These are phyloP conservation scores for Hemisphaericaspora lyxosophila DNA, from an alignment of 1,139 yeast genomes.

Conservation along the genomic window DNA sequence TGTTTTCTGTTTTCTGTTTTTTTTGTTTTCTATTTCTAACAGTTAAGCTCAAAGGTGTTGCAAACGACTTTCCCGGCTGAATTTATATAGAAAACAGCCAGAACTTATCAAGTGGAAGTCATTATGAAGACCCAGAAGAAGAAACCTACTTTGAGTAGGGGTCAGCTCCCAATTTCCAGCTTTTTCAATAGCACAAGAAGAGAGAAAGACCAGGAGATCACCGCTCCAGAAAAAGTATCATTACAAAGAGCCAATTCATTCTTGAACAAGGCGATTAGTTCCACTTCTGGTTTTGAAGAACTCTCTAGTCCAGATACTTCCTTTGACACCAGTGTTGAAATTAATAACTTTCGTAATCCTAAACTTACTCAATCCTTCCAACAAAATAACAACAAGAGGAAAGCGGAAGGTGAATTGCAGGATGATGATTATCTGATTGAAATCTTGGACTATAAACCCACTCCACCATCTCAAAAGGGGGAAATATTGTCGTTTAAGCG, in stretches of 20 bases:
- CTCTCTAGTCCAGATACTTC: constrained; percentile 29
- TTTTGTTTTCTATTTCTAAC: no score
- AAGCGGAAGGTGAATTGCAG: constrained; percentile 2
- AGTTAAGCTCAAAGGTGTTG: no score
- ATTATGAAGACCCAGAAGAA: no score
- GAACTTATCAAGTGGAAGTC: no score
- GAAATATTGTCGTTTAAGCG: constrained; percentile 8
- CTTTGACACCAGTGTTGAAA: constrained; percentile 28
- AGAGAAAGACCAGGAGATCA: no score
- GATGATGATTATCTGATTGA: not conserved
- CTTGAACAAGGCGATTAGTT: constrained; percentile 17
- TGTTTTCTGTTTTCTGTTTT: no score
- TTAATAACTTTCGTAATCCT: constrained; percentile 28
- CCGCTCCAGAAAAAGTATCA: constrained; percentile 2
- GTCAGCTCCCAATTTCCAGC: constrained; percentile 4
- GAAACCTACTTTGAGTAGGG: constrained; percentile 1
- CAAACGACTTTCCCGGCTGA: no score
- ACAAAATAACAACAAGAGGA: not conserved
- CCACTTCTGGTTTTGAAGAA: constrained; percentile 27
- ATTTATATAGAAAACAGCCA: no score
- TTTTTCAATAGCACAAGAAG: no score
- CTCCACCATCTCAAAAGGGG: not conserved
- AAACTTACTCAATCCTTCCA: constrained; percentile 15
- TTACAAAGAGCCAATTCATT: constrained; percentile 22
- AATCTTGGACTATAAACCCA: not conserved